Evolutionary conservation across 2,329 filamentous ascomycete species (phyloP), one percentile per base, ranked within the genome.

Genomic region (Penicillium sp.): DNA sequence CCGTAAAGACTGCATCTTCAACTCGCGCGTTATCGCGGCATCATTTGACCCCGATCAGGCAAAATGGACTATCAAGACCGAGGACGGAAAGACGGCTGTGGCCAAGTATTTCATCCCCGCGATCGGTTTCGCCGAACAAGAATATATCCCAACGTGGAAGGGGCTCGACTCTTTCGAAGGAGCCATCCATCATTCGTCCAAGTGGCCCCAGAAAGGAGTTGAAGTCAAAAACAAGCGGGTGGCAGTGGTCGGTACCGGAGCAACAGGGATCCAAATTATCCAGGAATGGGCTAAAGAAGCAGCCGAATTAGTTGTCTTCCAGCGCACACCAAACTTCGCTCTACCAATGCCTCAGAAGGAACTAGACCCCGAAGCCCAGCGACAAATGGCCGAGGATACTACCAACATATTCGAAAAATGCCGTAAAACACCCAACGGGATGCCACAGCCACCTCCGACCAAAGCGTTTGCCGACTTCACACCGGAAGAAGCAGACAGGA

Each of bases 281-380:
- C 83, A 87, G 56, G 81, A 58, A 46, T 79, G 78, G 65, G 79
- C 76, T 1, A 78, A 78, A 2, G 62, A 73, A 10, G 81, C 77
- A 0, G 75, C 71, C 5, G 66, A 77, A 1, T 55, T 87, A 23
- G 76, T 69, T 2, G 63, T 69, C 0, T 71, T 86, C 64, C 82
- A 87, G 58, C 77, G 84, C 9, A 87, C 82, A 1, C 84, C 84
- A 0, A 87, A 87, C 53, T 67, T 84, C 2, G 79, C 80, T 0
- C 60, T 87, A 0, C 82, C 82, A 1, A 84, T 87, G 81, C 71
- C 74, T 2, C 75, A 79, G 50, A 68, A 70, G 3, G 50, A 70
- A 1, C 64, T 84, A 31, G 75, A 73, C 1, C 65, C 63, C 9
- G 72, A 75, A 50, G 76, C 80, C 54, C 78, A 84, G 57, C 68